Evolutionary conservation across 192 early-diverging fungal genomes (phyloP), one percentile per base, ranked within the genome.

Genomic region (Podila minutissima): DNA sequence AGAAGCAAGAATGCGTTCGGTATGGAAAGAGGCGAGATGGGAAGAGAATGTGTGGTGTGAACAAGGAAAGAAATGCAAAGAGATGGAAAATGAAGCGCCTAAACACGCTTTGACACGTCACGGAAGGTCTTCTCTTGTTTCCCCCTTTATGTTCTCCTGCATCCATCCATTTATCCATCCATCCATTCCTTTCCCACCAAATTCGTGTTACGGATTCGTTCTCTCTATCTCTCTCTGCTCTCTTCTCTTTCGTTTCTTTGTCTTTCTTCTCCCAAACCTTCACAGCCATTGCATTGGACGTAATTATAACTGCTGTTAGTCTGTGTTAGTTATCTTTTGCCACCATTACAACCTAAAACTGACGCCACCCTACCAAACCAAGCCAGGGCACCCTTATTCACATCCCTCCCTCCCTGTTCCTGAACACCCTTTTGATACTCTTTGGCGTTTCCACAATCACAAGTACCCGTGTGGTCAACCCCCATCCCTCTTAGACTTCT

Each of bases 61-160:
- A 46, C 33, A 22, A 28, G 13, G 35, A 33, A 63, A 8, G 20
- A 63, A 33, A 63, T 22, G 33, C 19, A 60, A 24, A 31, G 15
- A 32, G 28, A 32, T 31, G 24, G 15, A 17, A 32, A 60, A 60
- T 28, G 13, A 60, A 41, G 11, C 13, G 41, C 55, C 26, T 26
- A 46, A 12, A 46, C 41, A 46, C 41, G 53, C 53, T 11, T 55
- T 55, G 53, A 55, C 53, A 55, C 53, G 53, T 55, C 53, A 55
- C 53, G 53, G 5, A 26, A 10, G 9, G 51, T 60, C 2, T 32
- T 24, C 15, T 10, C 9, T 31, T n/a, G n/a, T n/a, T n/a, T n/a
- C n/a, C 24, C 28, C 15, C 24, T 60, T 29, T 60, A 2, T 32
- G 0, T 60, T 60, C 31, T 29, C 31, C 58, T 15, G 13, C 13